phyloP scores from a whole-genome alignment of 768 basidiomycete genomes.

The Glaciozyma martinii region DNA sequence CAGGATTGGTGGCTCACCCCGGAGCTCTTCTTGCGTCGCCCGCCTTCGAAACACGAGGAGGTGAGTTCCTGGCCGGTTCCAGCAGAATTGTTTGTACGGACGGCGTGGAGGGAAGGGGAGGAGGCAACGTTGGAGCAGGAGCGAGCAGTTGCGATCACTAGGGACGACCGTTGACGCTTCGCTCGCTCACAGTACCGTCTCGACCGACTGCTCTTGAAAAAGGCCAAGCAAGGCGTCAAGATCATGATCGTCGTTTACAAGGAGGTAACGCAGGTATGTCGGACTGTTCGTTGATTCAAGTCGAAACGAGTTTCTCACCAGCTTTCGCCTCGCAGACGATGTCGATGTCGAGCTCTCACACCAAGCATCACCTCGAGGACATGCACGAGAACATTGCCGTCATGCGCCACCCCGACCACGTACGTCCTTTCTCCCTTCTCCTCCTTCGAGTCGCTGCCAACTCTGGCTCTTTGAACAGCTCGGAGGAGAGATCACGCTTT shows the following conservation, averaged over 20 bases:
- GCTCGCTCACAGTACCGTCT: slow-evolving; percentile 55
- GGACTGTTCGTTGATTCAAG: slow-evolving; percentile 50
- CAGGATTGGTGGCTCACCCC: slow-evolving; percentile 74
- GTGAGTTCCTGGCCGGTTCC: not conserved
- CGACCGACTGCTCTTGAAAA: slow-evolving; percentile 71
- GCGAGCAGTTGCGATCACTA: no score
- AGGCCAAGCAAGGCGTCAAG: slow-evolving; percentile 86
- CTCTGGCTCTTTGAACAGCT: slow-evolving; percentile 6
- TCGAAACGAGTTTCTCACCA: not conserved
- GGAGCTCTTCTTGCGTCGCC: slow-evolving; percentile 86
- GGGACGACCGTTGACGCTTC: not conserved
- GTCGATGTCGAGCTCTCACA: slow-evolving; percentile 17
- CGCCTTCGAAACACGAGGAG: slow-evolving; percentile 70
- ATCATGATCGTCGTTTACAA: slow-evolving; percentile 87
- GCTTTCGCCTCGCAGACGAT: not conserved
- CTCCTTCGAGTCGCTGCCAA: not conserved
- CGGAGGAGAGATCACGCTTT: slow-evolving; percentile 28
- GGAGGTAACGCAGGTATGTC: slow-evolving; percentile 84
- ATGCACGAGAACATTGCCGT: slow-evolving; percentile 80
- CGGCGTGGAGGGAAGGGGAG: no score
- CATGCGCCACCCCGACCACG: slow-evolving; percentile 85
- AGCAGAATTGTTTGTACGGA: no score
- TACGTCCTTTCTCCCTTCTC: slow-evolving; percentile 43
- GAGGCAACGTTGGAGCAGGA: no score
- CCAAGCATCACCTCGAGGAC: slow-evolving; percentile 61